phyloP scores from a whole-genome alignment of 495 filamentous ascomycete species.

The Aspergillus coremiiformis region DNA sequence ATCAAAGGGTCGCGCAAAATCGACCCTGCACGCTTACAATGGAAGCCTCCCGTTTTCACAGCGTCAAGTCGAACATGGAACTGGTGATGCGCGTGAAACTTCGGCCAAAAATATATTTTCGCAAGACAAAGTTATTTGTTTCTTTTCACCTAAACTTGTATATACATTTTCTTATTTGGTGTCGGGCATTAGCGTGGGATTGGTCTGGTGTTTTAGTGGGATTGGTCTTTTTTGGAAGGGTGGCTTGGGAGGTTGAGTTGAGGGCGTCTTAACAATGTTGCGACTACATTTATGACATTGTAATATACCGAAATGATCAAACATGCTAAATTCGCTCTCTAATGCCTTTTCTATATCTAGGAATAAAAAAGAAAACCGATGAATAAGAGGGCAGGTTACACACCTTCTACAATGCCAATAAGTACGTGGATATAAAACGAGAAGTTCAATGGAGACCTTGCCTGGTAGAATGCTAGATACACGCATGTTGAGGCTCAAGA shows the following conservation, averaged over 20 bases:
- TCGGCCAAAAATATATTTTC: not conserved
- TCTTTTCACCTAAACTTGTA: not conserved
- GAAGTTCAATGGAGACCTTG: not conserved
- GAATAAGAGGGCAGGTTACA: not conserved
- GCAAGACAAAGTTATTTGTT: not conserved
- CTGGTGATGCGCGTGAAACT: slow-evolving; percentile 52
- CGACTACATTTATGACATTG: not conserved
- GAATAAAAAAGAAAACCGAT: not conserved
- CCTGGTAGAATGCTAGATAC: not conserved
- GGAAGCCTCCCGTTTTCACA: slow-evolving; percentile 94
- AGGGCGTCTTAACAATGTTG: not conserved
- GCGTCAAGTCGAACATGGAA: slow-evolving; percentile 89
- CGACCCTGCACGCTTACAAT: slow-evolving; percentile 69
- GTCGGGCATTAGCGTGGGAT: not conserved
- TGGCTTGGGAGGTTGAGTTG: not conserved
- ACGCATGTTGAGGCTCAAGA: not conserved
- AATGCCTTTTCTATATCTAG: not conserved
- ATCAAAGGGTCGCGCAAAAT: slow-evolving; percentile 68
- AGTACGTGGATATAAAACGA: not conserved
- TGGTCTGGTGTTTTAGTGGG: not conserved
- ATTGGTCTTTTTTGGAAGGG: not conserved
- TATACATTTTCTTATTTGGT: not conserved
- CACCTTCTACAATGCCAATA: not conserved
- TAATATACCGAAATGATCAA: not conserved
- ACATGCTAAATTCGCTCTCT: not conserved